Percentiles rank a stretch among this genome's conserved stretches.
phyloP scores from a whole-genome alignment of 2,329 filamentous ascomycete species.

The Colletotrichum gigasporum region DNA sequence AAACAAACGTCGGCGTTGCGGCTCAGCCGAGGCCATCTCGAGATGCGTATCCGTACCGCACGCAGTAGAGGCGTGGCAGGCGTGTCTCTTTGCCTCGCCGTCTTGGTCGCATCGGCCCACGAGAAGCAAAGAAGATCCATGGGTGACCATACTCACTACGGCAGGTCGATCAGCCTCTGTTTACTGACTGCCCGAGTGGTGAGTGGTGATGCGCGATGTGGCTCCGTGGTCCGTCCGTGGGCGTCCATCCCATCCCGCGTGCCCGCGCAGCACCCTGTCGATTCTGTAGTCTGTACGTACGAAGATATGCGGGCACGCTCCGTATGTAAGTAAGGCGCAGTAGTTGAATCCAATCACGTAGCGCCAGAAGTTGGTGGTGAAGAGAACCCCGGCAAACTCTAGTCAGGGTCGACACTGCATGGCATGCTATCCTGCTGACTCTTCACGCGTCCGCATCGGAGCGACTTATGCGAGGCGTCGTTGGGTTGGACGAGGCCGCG shows the following conservation, averaged over 20 bases:
- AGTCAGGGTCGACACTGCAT: constrained; percentile 14
- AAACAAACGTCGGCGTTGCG: no score
- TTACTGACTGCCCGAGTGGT: background rate
- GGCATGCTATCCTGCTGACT: background rate
- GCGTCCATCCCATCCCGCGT: constrained; percentile 7
- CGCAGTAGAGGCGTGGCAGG: background rate
- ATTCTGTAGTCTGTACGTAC: constrained; percentile 20
- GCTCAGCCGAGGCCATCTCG: background rate
- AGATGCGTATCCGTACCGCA: background rate
- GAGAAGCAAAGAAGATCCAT: constrained; percentile 5
- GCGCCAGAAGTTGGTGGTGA: background rate
- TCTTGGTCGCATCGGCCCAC: constrained; percentile 12
- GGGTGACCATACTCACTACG: background rate
- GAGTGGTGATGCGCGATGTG: constrained; percentile 8
- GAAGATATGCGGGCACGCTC: constrained; percentile 19
- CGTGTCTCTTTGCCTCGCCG: constrained; percentile 1
- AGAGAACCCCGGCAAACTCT: constrained; percentile 1
- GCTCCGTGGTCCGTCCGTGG: background rate
- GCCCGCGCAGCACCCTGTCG: constrained; percentile 14
- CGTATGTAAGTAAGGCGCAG: constrained; percentile 30
- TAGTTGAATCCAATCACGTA: constrained; percentile 6
- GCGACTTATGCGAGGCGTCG: background rate
- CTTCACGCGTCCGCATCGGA: background rate
- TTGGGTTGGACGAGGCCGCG: background rate
- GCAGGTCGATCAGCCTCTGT: constrained; percentile 11